phyloP scores from a whole-genome alignment of 176 grass and related monocot genomes.

The Musa beccarii region DNA sequence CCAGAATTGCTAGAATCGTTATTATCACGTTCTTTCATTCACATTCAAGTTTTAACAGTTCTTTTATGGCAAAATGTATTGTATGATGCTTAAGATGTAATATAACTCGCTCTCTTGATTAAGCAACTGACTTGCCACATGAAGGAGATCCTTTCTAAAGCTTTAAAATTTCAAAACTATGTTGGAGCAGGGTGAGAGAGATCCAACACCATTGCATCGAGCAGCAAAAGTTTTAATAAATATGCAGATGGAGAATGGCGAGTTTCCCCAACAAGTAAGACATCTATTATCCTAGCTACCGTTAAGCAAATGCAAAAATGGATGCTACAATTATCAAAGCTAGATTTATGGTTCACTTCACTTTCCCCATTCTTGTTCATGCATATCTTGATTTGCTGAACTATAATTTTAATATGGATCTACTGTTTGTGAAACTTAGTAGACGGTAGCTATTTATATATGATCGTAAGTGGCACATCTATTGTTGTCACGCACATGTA shows the following conservation, averaged over 20 bases:
- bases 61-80: too few species aligned
- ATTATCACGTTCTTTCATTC: too few species aligned
- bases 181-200: constrained; percentile 56
- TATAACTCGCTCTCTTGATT: too few species aligned
- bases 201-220: constrained; percentile 55
- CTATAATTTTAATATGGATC: background rate
- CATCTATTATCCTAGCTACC: background rate
- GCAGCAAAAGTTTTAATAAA: constrained; percentile 74
- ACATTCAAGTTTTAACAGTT: too few species aligned
- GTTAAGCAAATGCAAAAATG: too few species aligned
- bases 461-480: too few species aligned
- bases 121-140: too few species aligned
- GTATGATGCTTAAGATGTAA: background rate
- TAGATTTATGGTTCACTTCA: too few species aligned
- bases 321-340: too few species aligned
- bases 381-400: background rate
- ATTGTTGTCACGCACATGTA: too few species aligned
- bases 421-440: background rate
- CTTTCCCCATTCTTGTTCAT: too few species aligned
- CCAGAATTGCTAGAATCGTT: too few species aligned
- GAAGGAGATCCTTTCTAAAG: background rate
- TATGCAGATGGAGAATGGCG: constrained; percentile 63
- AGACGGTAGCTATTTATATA: background rate
- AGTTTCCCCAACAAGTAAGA: constrained; percentile 94
- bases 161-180: background rate